Base-by-base conservation (phyloP, 2,329 filamentous ascomycete species). In the Penicillium concentricum region DNA sequence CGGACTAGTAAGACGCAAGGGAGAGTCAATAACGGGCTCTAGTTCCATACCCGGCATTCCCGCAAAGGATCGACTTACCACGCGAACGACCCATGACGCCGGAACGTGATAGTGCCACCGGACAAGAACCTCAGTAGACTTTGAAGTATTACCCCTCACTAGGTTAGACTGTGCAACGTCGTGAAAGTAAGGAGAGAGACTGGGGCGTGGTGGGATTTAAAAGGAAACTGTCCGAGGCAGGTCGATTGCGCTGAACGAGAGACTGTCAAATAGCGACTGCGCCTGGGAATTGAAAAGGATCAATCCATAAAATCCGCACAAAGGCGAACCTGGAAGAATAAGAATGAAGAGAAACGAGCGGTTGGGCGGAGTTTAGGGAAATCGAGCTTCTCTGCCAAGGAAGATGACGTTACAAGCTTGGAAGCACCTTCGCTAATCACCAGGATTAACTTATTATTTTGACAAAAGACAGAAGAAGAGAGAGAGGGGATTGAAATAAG, bases 1-100 rank as follows among this genome's bases (percentile, higher is more conserved):
- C 92, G 82, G 56, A 96, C 91, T 95, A 75, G 15, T 12, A 15
- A 20, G 59, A 67, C 57, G 68, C 68, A 70, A 71, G 64, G 65
- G 64, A 50, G 46, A 47, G 56, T 71, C 51, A 66, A 52, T 58
- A 51, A 58, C 38, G 54, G n/a, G 46, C 30, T 53, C 53, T 57
- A 39, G 47, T 41, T n/a, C 20, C 10, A 18, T 46, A 39, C 53
- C 61, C 56, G 61, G 45, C 34, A n/a, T 24, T 43, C 44, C 59
- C 57, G 57, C 30, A 43, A 48, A 43, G 9, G 51, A 54, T 56
- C 51, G 55, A 70, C 72, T 68, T 66, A 75, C 72, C 72, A 69
- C 72, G 72, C 66, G 72, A 74, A 64, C 69, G 72, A 65, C 62
- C 72, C 72, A 75, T 75, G 62, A 57, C 65, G 61, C 46, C 55